These are phyloP conservation scores for Cryptococcus sp. DNA, from an alignment of 1,284 basidiomycete genomes.

Conservation along the genomic window DNA sequence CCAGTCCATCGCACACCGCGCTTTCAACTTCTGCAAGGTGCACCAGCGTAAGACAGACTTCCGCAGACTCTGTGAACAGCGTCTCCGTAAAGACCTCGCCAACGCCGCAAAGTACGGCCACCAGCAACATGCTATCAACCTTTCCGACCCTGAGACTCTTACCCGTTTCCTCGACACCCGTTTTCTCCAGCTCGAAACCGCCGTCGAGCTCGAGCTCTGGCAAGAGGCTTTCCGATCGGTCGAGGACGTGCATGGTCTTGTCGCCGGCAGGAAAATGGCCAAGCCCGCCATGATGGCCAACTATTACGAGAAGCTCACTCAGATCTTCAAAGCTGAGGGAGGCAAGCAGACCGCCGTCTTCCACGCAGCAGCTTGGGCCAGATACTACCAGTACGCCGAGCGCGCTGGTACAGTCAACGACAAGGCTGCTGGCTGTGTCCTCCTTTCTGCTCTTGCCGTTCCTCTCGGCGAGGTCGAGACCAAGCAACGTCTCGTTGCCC, in stretches of 20 bases:
- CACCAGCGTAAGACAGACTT: conserved; percentile 97
- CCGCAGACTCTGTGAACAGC: conserved; percentile 91
- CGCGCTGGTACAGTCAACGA: conserved; percentile 69
- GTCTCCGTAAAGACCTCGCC: conserved; percentile 85
- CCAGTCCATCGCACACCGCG: conserved; percentile 95
- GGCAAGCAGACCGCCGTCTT: conserved; percentile 79
- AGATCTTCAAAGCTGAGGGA: conserved; percentile 71
- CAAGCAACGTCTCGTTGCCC: conserved; percentile 76
- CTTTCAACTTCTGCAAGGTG: conserved; percentile 93
- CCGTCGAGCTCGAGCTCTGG: conserved; percentile 98
- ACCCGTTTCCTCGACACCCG: conserved; percentile 97
- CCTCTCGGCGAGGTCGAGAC: conserved; percentile 75
- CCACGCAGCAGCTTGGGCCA: conserved; percentile 95
- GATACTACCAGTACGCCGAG: conserved; percentile 64
- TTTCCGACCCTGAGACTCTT: conserved; percentile 92
- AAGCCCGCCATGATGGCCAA: conserved; percentile 97
- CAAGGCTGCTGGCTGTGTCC: conserved; percentile 85
- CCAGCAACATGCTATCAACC: conserved; percentile 96
- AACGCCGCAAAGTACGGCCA: conserved; percentile 96
- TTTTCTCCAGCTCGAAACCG: conserved; percentile 96
- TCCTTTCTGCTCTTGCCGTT: conserved; percentile 90
- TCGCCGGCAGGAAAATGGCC: conserved; percentile 79
- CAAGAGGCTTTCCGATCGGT: conserved; percentile 98
- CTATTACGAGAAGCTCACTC: conserved; percentile 97
- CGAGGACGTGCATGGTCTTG: conserved; percentile 95